Percentiles rank a stretch among this genome's conserved stretches.
phyloP scores from a whole-genome alignment of 441 rosid species.

The Biscutella laevigata region DNA sequence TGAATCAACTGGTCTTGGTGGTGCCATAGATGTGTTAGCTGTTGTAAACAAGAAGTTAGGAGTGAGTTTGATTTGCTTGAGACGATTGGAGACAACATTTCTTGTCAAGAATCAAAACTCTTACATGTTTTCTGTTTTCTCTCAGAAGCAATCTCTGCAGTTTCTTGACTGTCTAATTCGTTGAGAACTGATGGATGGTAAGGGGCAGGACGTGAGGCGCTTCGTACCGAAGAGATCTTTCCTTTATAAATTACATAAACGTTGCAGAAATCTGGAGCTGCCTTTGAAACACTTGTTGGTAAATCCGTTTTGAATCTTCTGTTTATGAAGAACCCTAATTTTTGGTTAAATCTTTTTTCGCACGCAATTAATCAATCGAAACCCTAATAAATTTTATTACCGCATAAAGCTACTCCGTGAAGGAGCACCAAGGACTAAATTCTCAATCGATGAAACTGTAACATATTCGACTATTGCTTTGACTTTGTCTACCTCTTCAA shows the following conservation, averaged over 20 bases:
- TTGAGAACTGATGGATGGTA: no score
- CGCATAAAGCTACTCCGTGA: slow-evolving; percentile 60
- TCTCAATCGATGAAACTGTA: slow-evolving; percentile 58
- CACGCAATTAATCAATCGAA: no score
- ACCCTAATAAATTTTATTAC: slow-evolving; percentile 22
- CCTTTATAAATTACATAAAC: slow-evolving; percentile 75
- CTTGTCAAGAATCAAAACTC: no score
- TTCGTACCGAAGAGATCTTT: slow-evolving; percentile 51
- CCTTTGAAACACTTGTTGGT: slow-evolving; percentile 52
- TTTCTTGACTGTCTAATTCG: no score
- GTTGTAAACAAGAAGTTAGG: no score
- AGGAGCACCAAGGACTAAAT: slow-evolving; percentile 73
- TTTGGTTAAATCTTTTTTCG: background rate
- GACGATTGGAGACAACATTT: no score
- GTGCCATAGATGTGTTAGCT: no score
- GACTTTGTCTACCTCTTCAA: slow-evolving; percentile 57
- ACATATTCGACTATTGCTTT: slow-evolving; percentile 73
- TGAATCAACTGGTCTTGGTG: no score
- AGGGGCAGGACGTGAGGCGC: slow-evolving; percentile 49
- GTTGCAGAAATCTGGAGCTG: slow-evolving; percentile 85
- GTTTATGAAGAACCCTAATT: background rate
- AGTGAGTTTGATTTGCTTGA: no score
- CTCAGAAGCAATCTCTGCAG: no score
- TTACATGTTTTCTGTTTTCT: no score
- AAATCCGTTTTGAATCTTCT: slow-evolving; percentile 70